Conservation (phyloP, 148 eudicot species). For the Nepenthes gracilis region DNA sequence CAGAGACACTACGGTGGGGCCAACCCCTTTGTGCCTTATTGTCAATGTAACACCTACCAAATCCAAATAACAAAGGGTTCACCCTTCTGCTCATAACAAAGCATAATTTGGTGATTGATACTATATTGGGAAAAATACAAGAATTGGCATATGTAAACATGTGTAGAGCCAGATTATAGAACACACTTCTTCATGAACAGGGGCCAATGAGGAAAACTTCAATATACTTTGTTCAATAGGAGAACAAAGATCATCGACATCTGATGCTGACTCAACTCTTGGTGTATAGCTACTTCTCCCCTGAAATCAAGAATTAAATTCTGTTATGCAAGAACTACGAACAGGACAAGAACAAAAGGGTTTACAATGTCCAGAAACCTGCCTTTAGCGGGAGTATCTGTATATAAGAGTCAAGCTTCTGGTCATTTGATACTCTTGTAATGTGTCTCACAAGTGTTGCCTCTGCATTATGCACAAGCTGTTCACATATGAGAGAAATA, state of each 20-base stretch:
- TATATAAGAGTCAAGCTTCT: slow-evolving; percentile 29
- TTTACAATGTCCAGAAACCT: slow-evolving; percentile 5
- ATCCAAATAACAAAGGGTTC: too few relatives aligned
- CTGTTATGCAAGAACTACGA: neutral
- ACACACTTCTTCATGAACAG: slow-evolving; percentile 53
- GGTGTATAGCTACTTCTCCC: slow-evolving; percentile 34
- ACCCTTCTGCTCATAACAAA: too few relatives aligned
- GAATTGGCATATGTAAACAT: neutral
- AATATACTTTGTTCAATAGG: slow-evolving; percentile 30
- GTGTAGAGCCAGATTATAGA: neutral
- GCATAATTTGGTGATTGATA: neutral
- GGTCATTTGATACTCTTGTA: slow-evolving; percentile 31
- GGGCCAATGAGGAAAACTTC: slow-evolving; percentile 22
- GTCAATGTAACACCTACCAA: too few relatives aligned
- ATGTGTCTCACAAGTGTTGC: slow-evolving; percentile 36
- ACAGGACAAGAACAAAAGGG: neutral
- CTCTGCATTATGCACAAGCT: slow-evolving; percentile 52
- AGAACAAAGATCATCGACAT: slow-evolving; percentile 37
- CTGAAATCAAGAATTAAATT: slow-evolving; percentile 22
- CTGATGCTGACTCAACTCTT: slow-evolving; percentile 39
- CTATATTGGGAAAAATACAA: neutral
- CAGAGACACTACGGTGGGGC: too few relatives aligned
- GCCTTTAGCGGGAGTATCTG: slow-evolving; percentile 48
- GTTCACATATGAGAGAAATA: slow-evolving; percentile 4
- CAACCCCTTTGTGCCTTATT: too few relatives aligned